phyloP scores from a whole-genome alignment of 805 yeast species.

The Aciculoconidium aculeatum region DNA sequence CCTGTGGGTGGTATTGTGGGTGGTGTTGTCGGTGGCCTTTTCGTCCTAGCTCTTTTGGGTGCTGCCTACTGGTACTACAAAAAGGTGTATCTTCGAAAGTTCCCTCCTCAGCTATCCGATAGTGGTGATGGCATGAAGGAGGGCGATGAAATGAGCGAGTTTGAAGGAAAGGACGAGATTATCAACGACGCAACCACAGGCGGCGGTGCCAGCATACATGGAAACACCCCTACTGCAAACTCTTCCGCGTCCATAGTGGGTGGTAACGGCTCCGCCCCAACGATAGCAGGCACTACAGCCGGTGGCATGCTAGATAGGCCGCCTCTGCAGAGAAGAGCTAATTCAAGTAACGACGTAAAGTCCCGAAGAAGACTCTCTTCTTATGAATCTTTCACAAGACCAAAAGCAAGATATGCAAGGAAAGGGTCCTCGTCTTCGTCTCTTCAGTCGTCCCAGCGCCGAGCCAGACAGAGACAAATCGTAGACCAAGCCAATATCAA shows the following conservation, averaged over 20 bases:
- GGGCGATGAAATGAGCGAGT: conserved; percentile 6
- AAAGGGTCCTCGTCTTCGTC: conserved; percentile 4
- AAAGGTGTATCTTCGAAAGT: conserved; percentile 28
- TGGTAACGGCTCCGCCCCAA: no score
- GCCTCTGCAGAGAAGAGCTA: conserved; percentile 3
- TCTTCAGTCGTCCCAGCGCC: conserved; percentile 5
- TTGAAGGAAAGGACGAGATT: conserved; percentile 6
- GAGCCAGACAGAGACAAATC: conserved; percentile 13
- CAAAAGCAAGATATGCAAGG: conserved; percentile 19
- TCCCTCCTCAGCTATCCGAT: conserved; percentile 22
- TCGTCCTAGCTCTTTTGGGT: conserved; percentile 33
- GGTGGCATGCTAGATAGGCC: conserved; percentile 4
- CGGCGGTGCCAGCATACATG: conserved; percentile 3
- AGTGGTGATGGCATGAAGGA: conserved; percentile 16
- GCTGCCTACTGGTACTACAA: conserved; percentile 29
- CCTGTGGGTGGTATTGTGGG: conserved; percentile 58
- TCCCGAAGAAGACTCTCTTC: conserved; percentile 25
- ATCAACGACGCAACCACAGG: conserved; percentile 3
- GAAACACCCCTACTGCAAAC: not conserved
- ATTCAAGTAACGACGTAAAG: conserved; percentile 5
- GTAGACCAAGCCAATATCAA: conserved; percentile 10
- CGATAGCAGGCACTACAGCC: conserved; percentile 1
- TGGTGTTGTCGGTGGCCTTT: conserved; percentile 63
- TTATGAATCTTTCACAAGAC: conserved; percentile 40
- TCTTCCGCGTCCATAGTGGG: no score